Evolutionary conservation across 257 asterid genomes (phyloP), one percentile per base, ranked within the genome.

Genomic region (Coffea canephora): DNA sequence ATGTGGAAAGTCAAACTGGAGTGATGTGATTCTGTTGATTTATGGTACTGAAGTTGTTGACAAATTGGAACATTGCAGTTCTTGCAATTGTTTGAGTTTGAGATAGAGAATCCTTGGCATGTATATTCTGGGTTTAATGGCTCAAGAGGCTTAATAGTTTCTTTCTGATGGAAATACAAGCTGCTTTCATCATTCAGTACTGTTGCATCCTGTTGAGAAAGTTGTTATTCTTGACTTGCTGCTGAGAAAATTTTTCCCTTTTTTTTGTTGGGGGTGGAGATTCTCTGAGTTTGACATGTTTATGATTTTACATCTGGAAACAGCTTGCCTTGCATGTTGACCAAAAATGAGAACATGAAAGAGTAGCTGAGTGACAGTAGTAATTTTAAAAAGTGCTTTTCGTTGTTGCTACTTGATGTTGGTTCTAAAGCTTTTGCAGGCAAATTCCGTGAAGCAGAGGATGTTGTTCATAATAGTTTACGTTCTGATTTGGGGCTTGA

Each of bases 401-500:
- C 77, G 39, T 82, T 36, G 71, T 81, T 70, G 11, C 74, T 43
- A 43, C 54, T 49, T 61, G 43, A 76, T 19, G 73, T 75, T 77
- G 59, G 49, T 84, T 59, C 71, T 64, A 41, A 81, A 41, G 69
- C 50, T 75, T 88, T 78, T 84, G 83, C 88, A 93, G 98, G 97
- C 83, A 88, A 87, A 90, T 83, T 86, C 84, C 36, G 55, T 67
- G 93, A 90, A 82, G 93, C 88, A 6, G 89, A 88, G 83, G 91
- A 87, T 78, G 90, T 87, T 69, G 84, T 95, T 80, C 80, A 65
- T 43, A 87, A 74, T 74, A 84, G 97, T 87, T 89, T 95, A 65
- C 62, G n/a, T 67, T 85, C 84, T 76, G 85, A 87, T 77, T 45
- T 87, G 84, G 96, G 91, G 90, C 98, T 93, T 76, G 99, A 95